Conservation (phyloP, 1,284 basidiomycete genomes). For the Pterula multifida region DNA sequence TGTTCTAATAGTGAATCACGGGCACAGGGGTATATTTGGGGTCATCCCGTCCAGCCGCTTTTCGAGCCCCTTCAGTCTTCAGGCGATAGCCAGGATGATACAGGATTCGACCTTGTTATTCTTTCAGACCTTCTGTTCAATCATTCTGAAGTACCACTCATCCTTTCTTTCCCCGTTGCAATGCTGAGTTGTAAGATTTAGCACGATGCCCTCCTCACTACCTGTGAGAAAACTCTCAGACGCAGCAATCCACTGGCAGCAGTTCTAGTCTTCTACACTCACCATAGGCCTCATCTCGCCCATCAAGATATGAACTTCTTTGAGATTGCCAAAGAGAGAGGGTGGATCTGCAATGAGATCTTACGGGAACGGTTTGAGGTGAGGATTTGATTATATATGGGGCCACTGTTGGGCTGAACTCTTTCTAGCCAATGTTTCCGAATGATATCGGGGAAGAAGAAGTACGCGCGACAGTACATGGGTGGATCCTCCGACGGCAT, state of each 20-base stretch:
- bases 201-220: slow-evolving; percentile 75
- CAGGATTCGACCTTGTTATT: slow-evolving; percentile 70
- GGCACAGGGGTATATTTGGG: slow-evolving; percentile 83
- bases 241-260: slow-evolving; percentile 13
- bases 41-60: slow-evolving; percentile 49
- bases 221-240: slow-evolving; percentile 45
- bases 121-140: slow-evolving; percentile 91
- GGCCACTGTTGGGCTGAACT: slow-evolving; percentile 3
- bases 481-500: slow-evolving; percentile 41
- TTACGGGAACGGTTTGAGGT: slow-evolving; percentile 57
- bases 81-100: slow-evolving; percentile 8
- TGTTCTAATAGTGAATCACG: not conserved
- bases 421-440: slow-evolving; percentile 63
- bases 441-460: slow-evolving; percentile 72
- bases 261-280: slow-evolving; percentile 85
- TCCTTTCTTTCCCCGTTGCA: not conserved
- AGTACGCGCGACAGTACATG: slow-evolving; percentile 65
- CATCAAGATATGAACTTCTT: slow-evolving; percentile 84
- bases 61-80: slow-evolving; percentile 24
- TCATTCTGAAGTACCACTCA: slow-evolving; percentile 54
- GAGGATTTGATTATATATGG: slow-evolving; percentile 15
- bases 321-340: slow-evolving; percentile 43
- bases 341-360: slow-evolving; percentile 73
- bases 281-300: slow-evolving; percentile 81
- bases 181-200: slow-evolving; percentile 18